A percentile compares a stretch with the other conserved stretches of the same genome.
These are phyloP conservation scores for Colletotrichum liriopes DNA, from an alignment of 2,329 filamentous ascomycete genomes.

Conservation along the genomic window DNA sequence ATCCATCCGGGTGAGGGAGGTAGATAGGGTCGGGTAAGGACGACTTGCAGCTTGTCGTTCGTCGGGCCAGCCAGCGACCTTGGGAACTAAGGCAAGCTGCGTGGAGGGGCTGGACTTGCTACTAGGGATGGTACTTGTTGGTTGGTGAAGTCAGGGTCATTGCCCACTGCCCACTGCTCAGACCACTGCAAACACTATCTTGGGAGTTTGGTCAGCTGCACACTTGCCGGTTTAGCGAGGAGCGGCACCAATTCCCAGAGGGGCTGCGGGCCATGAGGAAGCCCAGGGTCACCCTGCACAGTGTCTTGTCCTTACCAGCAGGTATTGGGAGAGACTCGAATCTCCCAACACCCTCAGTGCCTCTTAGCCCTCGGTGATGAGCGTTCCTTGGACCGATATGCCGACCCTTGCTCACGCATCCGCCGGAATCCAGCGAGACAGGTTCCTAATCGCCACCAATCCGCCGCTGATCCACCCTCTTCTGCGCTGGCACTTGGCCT, in stretches of 20 bases:
- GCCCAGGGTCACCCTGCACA: conserved; percentile 1
- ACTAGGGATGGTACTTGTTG: background rate
- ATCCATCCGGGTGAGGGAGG: conserved; percentile 17
- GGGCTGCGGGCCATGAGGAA: conserved; percentile 6
- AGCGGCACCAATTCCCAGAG: conserved; percentile 25
- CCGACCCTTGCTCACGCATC: conserved; percentile 25
- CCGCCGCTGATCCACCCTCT: conserved; percentile 7
- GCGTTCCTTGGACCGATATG: conserved; percentile 19
- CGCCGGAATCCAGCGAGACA: background rate
- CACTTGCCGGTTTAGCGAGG: conserved; percentile 23
- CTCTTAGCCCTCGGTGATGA: conserved; percentile 10
- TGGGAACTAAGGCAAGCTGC: background rate
- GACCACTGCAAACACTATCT: conserved; percentile 16
- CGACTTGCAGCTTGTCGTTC: conserved; percentile 5
- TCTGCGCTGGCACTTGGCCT: conserved; percentile 33
- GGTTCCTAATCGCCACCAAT: conserved; percentile 12
- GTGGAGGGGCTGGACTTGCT: background rate
- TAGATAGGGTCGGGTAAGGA: background rate
- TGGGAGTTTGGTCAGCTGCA: conserved; percentile 31
- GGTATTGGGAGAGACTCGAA: background rate
- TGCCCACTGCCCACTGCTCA: background rate
- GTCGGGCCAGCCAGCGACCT: background rate
- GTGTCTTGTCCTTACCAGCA: background rate
- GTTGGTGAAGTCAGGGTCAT: background rate
- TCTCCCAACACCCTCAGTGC: background rate